Evolutionary conservation across 2,329 filamentous ascomycete genomes (phyloP).

Genomic region (Trichoderma guizhouense): DNA sequence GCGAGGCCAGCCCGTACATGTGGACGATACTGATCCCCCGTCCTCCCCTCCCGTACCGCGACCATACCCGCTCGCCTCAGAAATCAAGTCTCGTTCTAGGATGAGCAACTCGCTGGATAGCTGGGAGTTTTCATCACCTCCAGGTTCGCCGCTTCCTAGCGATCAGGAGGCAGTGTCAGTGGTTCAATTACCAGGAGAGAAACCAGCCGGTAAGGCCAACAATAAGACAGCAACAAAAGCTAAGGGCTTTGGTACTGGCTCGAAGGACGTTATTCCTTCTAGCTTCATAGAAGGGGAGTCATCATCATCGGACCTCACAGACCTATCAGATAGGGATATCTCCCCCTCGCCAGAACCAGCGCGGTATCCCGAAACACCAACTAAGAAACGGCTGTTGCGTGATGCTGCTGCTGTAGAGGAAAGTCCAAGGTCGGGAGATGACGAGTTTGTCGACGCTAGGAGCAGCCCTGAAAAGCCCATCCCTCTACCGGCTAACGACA

Average conservation of each 20-base stretch:
- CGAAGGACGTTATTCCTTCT: conserved; percentile 30
- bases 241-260: not conserved
- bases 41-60: conserved; percentile 58
- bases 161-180: conserved; percentile 26
- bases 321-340: conserved; percentile 5
- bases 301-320: conserved; percentile 9
- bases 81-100: conserved; percentile 50
- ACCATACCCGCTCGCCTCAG: conserved; percentile 49
- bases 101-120: conserved; percentile 33
- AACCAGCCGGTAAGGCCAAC: conserved; percentile 18
- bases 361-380: conserved; percentile 21
- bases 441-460: conserved; percentile 50
- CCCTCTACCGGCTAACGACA: conserved; percentile 22
- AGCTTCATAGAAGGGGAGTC: conserved; percentile 22
- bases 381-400: conserved; percentile 18
- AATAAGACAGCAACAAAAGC: conserved; percentile 17
- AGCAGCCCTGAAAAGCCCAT: conserved; percentile 38
- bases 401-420: conserved; percentile 25
- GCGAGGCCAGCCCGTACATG: conserved; percentile 48
- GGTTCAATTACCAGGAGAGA: conserved; percentile 20
- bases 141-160: conserved; percentile 45
- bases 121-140: conserved; percentile 58
- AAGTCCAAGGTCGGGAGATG: conserved; percentile 42
- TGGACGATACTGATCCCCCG: conserved; percentile 51
- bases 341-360: not conserved